Base-by-base conservation (phyloP, 331 rosid genomes). In the Saraca asoca region DNA sequence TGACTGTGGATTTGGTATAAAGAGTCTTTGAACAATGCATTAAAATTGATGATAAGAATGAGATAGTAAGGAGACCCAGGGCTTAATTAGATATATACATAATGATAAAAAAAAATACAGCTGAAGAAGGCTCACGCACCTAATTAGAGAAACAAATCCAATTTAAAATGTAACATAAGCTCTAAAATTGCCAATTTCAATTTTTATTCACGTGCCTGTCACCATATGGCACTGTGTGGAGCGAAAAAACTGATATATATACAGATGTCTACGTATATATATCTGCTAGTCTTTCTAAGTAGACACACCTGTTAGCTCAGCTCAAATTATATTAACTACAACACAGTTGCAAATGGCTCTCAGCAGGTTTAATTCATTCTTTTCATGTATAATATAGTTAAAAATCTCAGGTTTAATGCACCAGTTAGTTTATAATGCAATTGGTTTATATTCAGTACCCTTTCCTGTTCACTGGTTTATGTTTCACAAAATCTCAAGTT, bases 201-300 rank as follows among this genome's bases (percentile, higher is more conserved):
- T 9, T 37, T 9, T 37, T 6, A 37, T 37, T 31, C 69, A 64
- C 45, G 49, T 70, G 57, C 67, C 19, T 64, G 64, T 64, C 51
- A 46, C 71, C 78, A 72, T 64, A 46, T 77, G 66, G 59, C 41
- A 55, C n/a, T n/a, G n/a, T n/a, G 56, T 41, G 41, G 71, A 51
- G 70, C 62, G 9, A 72, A 65, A 54, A 65, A 61, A 0, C n/a
- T 54, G 67, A 78, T 46, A 19, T 56, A 24, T 54, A 44, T n/a
- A n/a, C n/a, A 51, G 18, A 43, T 19, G 45, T 20, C 15, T 37
- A 58, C 49, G 52, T 31, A 39, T 33, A 55, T 51, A 52, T 54
- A 17, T n/a, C n/a, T 38, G 17, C 16, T 72, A n/a, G 38, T 78
- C 75, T 60, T 59, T 14, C 68, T 58, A 58, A 19, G 70, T 20